These are phyloP conservation scores for Cudoniella acicularis DNA, from an alignment of 495 filamentous ascomycete genomes.

Conservation along the genomic window DNA sequence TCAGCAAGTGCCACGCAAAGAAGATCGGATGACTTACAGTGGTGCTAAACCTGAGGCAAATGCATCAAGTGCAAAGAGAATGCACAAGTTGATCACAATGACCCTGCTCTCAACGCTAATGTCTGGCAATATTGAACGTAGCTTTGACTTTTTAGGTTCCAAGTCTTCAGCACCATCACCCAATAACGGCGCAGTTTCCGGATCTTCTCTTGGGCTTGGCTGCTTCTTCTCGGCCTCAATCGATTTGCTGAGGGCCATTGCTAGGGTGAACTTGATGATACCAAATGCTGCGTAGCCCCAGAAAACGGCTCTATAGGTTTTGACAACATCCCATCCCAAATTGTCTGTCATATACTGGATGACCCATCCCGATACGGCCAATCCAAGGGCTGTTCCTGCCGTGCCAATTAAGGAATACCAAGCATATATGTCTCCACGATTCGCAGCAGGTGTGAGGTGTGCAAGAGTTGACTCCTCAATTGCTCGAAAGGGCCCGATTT, in stretches of 20 bases:
- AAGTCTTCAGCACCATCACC: slow-evolving; percentile 23
- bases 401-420: slow-evolving; percentile 75
- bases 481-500: slow-evolving; percentile 78
- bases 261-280: slow-evolving; percentile 59
- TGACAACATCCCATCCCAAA: slow-evolving; percentile 50
- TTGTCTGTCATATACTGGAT: slow-evolving; percentile 47
- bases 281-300: slow-evolving; percentile 66
- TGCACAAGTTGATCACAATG: slow-evolving; percentile 66
- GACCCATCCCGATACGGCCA: slow-evolving; percentile 62
- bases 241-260: slow-evolving; percentile 51
- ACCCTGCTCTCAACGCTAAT: slow-evolving; percentile 54
- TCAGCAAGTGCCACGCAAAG: neutral
- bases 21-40: slow-evolving; percentile 41
- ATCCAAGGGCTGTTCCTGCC: slow-evolving; percentile 61
- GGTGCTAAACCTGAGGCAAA: slow-evolving; percentile 75
- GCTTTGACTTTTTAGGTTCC: slow-evolving; percentile 17
- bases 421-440: slow-evolving; percentile 70
- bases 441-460: slow-evolving; percentile 59
- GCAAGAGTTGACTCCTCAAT: slow-evolving; percentile 82
- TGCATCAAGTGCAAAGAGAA: slow-evolving; percentile 74
- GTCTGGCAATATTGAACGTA: slow-evolving; percentile 36
- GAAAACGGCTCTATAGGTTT: slow-evolving; percentile 67
- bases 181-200: slow-evolving; percentile 46
- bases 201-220: slow-evolving; percentile 12
- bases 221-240: slow-evolving; percentile 52